These are phyloP conservation scores for Sporormia fimetaria DNA, from an alignment of 495 filamentous ascomycete genomes.

Conservation along the genomic window DNA sequence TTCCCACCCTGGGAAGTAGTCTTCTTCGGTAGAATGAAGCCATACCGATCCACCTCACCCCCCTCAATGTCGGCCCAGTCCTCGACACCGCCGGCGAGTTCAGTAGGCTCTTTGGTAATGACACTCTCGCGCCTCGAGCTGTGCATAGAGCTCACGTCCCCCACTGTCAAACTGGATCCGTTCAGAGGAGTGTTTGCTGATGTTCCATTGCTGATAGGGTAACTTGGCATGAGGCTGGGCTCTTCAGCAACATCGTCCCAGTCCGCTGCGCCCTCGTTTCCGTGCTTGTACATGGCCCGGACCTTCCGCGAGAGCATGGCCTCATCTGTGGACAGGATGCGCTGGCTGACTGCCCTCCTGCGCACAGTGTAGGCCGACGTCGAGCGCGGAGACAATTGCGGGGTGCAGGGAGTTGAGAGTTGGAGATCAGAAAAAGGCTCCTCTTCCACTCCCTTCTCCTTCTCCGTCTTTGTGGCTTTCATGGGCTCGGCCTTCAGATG, in stretches of 20 bases:
- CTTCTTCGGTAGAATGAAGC: slow-evolving; percentile 62
- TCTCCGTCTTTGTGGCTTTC: slow-evolving; percentile 6
- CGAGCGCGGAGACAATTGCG: slow-evolving; percentile 22
- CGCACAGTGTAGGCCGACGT: slow-evolving; percentile 32
- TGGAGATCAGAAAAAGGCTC: slow-evolving; percentile 3
- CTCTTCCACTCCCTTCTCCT: slow-evolving; percentile 5
- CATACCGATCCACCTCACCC: slow-evolving; percentile 84
- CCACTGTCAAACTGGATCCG: slow-evolving; percentile 17
- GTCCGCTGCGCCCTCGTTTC: slow-evolving; percentile 44
- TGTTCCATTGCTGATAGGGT: slow-evolving; percentile 37
- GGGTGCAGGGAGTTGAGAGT: slow-evolving; percentile 1
- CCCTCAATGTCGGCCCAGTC: slow-evolving; percentile 89
- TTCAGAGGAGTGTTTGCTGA: slow-evolving; percentile 32
- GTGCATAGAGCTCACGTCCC: slow-evolving; percentile 7
- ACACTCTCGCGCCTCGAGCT: slow-evolving; percentile 21
- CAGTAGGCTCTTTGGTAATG: slow-evolving; percentile 43
- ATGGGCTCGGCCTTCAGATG: slow-evolving; percentile 14
- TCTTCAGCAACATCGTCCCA: slow-evolving; percentile 36
- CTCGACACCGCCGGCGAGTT: slow-evolving; percentile 76
- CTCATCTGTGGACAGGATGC: slow-evolving; percentile 62
- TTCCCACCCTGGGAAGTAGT: slow-evolving; percentile 17
- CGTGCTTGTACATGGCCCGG: slow-evolving; percentile 81
- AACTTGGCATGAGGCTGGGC: slow-evolving; percentile 48
- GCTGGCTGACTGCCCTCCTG: slow-evolving; percentile 29
- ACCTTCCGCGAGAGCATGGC: slow-evolving; percentile 81